These are phyloP conservation scores for Salix udensis DNA, from an alignment of 345 rosid species.

Conservation along the genomic window DNA sequence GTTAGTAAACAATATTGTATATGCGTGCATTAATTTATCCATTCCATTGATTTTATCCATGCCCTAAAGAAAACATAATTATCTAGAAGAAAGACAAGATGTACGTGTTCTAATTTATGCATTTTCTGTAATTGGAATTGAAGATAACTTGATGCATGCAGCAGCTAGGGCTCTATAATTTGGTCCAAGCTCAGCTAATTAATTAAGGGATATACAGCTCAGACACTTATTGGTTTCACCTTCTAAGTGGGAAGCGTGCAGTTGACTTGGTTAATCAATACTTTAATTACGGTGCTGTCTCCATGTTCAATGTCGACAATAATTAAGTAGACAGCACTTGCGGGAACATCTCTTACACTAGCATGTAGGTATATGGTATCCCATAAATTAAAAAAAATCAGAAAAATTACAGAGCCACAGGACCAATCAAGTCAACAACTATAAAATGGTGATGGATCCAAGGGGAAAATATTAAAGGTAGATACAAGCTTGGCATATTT, in stretches of 20 bases:
- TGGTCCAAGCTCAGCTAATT: not conserved
- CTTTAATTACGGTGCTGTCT: too few species aligned
- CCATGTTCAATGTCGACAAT: too few species aligned
- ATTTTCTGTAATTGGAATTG: not conserved
- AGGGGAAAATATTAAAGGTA: conserved; percentile 2
- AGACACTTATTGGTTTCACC: not conserved
- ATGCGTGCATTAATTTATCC: not conserved
- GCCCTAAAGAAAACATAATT: not conserved
- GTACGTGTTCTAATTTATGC: not conserved
- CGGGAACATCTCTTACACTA: too few species aligned
- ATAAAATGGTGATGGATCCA: conserved; percentile 18
- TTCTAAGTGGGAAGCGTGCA: not conserved
- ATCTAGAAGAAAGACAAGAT: not conserved
- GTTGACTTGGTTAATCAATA: not conserved
- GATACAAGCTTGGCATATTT: not conserved
- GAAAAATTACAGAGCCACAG: not conserved
- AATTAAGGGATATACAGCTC: too few species aligned
- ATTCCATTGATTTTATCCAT: not conserved
- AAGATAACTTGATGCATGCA: not conserved
- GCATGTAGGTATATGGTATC: too few species aligned
- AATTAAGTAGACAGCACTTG: too few species aligned
- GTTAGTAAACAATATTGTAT: not conserved
- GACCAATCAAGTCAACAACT: conserved; percentile 2
- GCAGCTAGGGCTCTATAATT: not conserved
- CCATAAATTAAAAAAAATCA: too few species aligned